Percentiles rank a stretch among this genome's conserved stretches.
Evolutionary conservation across 164 flowering plant genomes (phyloP).

Genomic region (Kalanchoe fedtschenkoi): DNA sequence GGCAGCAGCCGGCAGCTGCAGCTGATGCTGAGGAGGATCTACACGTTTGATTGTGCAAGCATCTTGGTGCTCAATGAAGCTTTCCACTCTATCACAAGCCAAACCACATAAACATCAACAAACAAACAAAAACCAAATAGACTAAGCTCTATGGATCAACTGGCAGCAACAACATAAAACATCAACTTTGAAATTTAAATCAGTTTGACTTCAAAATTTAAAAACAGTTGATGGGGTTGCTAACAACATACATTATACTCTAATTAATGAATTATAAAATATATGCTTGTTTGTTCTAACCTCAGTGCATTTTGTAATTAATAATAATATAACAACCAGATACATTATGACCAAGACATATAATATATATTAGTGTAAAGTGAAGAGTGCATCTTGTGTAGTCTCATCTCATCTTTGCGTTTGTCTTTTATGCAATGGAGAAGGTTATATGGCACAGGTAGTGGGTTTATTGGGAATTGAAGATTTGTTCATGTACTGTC

Average conservation of each 20-base stretch:
- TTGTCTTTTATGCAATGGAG: not conserved
- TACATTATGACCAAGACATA: no score
- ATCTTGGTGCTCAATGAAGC: constrained; percentile 12
- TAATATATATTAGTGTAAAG: not conserved
- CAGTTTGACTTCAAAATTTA: no score
- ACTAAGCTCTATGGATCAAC: no score
- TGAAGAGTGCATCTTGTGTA: not conserved
- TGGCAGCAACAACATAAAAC: no score
- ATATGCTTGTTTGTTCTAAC: no score
- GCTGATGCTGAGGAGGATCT: not conserved
- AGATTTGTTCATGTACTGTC: not conserved
- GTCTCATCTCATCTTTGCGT: constrained; percentile 1
- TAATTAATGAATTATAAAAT: no score
- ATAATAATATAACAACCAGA: no score
- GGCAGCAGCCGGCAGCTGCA: not conserved
- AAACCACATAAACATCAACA: not conserved
- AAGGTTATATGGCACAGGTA: no score
- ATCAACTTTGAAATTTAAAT: no score
- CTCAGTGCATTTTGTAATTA: no score
- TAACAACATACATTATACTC: no score
- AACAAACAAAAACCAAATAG: not conserved
- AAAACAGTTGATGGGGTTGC: no score
- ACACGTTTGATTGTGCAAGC: not conserved
- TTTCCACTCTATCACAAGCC: constrained; percentile 8
- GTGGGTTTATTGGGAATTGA: constrained; percentile 2